Base-by-base conservation (phyloP, 2,329 filamentous ascomycete genomes). In the Trichoderma afroharzianum region DNA sequence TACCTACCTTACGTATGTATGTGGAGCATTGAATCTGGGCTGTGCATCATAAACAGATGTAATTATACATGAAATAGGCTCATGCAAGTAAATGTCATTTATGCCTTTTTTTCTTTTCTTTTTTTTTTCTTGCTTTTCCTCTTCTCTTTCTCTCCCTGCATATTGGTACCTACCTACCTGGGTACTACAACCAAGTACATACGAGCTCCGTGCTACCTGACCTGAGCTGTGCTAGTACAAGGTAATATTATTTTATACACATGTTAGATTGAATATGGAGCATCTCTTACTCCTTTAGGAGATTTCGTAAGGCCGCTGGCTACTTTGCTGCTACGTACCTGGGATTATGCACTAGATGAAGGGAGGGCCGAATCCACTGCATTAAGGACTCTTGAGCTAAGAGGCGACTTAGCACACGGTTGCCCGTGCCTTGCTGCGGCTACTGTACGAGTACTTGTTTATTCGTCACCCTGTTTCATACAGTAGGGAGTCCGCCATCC, bases 401-500 rank as follows among this genome's bases (percentile, higher is more conserved):
- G 66, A 69, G 50, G 39, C 32, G 57, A 62, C 14, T 69, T 69
- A 53, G 66, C 57, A 69, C 55, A 69, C 36, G 55, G 66, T 53
- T 61, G 39, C 57, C 55, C 57, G 55, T 61, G 33, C 57, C 63
- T 68, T 57, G 55, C 66, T 69, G 66, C 36, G 66, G 57, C 55
- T 69, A 53, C 47, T 53, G 47, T 53, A 21, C 43, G 18, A 43
- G 43, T 30, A 69, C 66, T 62, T 69, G 66, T 69, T 69, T 69
- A 72, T 72, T 72, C 71, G 63, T 69, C 67, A 72, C 59, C 68
- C 58, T 72, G 59, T 63, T 57, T 64, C 63, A 33, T 62, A 50
- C 43, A 50, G 43, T 50, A 57, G 71, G 71, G 71, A 66, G 71
- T 71, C 62, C 68, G 59, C 68, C 50, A 72, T 71, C 68, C 53